Evolutionary conservation across 2,329 filamentous ascomycete species (phyloP).

Genomic region (Knoxdaviesia capensis): DNA sequence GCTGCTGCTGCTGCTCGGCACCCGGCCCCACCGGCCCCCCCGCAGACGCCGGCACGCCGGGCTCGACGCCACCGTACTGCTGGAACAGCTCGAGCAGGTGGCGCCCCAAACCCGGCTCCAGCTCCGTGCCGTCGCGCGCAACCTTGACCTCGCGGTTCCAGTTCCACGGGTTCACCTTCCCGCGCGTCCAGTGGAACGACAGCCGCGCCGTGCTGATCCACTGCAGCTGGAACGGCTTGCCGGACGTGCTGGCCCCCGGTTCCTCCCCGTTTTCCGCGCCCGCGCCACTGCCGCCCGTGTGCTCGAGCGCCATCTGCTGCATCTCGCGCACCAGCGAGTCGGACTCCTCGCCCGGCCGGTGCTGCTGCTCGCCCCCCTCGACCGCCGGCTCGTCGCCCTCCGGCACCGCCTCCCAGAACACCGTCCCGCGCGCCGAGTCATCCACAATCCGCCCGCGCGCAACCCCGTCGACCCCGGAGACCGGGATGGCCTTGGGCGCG

Average conservation of each 20-base stretch:
- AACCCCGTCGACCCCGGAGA: slow-evolving; percentile 19
- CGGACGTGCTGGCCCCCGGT: slow-evolving; percentile 12
- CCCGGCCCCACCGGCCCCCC: too few relatives aligned
- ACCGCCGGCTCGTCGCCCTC: slow-evolving; percentile 30
- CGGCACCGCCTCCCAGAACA: slow-evolving; percentile 70
- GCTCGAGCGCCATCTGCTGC: neutral
- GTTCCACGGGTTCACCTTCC: slow-evolving; percentile 85
- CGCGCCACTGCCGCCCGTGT: neutral
- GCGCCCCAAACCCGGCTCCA: slow-evolving; percentile 65
- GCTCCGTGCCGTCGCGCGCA: slow-evolving; percentile 79
- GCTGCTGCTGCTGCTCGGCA: too few relatives aligned
- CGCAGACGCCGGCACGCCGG: too few relatives aligned
- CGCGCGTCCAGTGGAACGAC: slow-evolving; percentile 75
- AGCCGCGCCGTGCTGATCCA: slow-evolving; percentile 72
- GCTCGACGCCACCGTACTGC: too few relatives aligned
- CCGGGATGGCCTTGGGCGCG: slow-evolving; percentile 60
- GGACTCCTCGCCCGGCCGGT: too few relatives aligned
- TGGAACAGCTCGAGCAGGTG: slow-evolving; percentile 66
- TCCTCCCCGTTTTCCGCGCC: neutral
- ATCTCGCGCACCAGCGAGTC: too few relatives aligned
- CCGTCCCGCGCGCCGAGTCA: slow-evolving; percentile 81
- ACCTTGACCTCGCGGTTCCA: slow-evolving; percentile 92
- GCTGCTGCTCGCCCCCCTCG: slow-evolving; percentile 29
- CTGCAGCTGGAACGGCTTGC: slow-evolving; percentile 77
- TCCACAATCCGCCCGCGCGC: slow-evolving; percentile 75